These are phyloP conservation scores for Lactarius psammicola DNA, from an alignment of 768 basidiomycete species.

Conservation along the genomic window DNA sequence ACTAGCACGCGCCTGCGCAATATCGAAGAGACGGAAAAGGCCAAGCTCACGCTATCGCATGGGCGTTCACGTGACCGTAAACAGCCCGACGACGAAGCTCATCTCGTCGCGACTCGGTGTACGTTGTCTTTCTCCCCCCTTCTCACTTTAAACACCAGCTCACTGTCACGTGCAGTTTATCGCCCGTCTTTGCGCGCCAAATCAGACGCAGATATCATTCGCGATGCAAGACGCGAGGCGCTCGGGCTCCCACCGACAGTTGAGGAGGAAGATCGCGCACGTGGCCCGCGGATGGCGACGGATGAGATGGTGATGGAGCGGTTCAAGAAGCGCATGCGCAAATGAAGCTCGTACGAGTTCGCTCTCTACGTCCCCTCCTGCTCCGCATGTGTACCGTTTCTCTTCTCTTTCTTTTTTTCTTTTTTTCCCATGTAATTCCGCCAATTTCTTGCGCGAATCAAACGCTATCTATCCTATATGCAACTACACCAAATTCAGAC, in stretches of 20 bases:
- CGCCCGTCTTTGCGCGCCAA: constrained; percentile 79
- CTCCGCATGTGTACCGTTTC: background rate
- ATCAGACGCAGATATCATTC: constrained; percentile 83
- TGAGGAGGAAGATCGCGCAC: constrained; percentile 38
- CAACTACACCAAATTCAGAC: background rate
- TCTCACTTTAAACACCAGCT: constrained; percentile 3
- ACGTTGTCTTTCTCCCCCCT: constrained; percentile 34
- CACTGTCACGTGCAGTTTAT: constrained; percentile 56
- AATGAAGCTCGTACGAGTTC: constrained; percentile 40
- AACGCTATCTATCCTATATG: background rate
- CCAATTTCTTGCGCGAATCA: background rate
- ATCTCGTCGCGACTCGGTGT: constrained; percentile 88
- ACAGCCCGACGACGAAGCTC: constrained; percentile 66
- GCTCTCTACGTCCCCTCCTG: background rate
- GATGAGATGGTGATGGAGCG: constrained; percentile 95
- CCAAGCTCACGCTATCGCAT: constrained; percentile 82
- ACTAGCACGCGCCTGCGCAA: constrained; percentile 85
- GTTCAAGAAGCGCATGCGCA: constrained; percentile 95
- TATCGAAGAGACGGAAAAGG: constrained; percentile 97
- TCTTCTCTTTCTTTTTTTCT: too few species aligned
- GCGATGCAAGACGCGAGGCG: constrained; percentile 84
- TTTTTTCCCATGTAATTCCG: background rate
- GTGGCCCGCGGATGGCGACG: constrained; percentile 77
- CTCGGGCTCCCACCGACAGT: constrained; percentile 69
- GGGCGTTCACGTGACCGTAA: constrained; percentile 57